A percentile compares a stretch with the other conserved stretches of the same genome.
Evolutionary conservation across 441 rosid genomes (phyloP).

Genomic region (Populus trichocarpa): DNA sequence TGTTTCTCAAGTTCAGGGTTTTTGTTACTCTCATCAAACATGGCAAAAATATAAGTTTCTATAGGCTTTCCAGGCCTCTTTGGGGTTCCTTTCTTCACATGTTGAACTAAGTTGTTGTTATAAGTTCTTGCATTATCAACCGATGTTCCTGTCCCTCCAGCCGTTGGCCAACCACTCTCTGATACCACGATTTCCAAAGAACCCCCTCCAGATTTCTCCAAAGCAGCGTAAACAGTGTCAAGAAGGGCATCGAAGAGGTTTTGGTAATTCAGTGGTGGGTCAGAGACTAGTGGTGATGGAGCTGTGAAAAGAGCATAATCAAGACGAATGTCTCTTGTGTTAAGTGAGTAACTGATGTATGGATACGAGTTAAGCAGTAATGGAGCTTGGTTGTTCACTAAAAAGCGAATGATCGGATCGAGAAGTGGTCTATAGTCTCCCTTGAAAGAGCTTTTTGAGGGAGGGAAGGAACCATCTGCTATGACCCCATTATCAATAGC

Average conservation of each 20-base stretch:
- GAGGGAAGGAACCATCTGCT: conserved; percentile 31
- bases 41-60: conserved; percentile 61
- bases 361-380: conserved; percentile 47
- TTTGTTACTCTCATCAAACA: conserved; percentile 51
- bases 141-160: conserved; percentile 21
- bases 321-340: conserved; percentile 19
- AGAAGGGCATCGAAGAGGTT: conserved; percentile 53
- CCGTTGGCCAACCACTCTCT: conserved; percentile 69
- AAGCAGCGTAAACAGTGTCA: conserved; percentile 48
- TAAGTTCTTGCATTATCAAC: conserved; percentile 40
- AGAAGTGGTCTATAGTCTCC: conserved; percentile 25
- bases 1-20: conserved; percentile 36
- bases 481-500: conserved; percentile 16
- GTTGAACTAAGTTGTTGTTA: conserved; percentile 35
- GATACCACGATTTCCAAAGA: conserved; percentile 46
- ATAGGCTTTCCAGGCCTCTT: conserved; percentile 38
- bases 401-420: conserved; percentile 34
- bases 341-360: conserved; percentile 25
- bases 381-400: conserved; percentile 34
- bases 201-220: conserved; percentile 46
- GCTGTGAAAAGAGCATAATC: conserved; percentile 42
- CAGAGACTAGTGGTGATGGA: conserved; percentile 13
- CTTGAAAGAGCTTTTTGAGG: conserved; percentile 36
- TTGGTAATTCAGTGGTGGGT: conserved; percentile 23
- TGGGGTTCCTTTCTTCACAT: conserved; percentile 43